Percentiles rank a stretch among this genome's conserved stretches.
Evolutionary conservation across 2,329 filamentous ascomycete species (phyloP).

Genomic region (Xylaria sp.): DNA sequence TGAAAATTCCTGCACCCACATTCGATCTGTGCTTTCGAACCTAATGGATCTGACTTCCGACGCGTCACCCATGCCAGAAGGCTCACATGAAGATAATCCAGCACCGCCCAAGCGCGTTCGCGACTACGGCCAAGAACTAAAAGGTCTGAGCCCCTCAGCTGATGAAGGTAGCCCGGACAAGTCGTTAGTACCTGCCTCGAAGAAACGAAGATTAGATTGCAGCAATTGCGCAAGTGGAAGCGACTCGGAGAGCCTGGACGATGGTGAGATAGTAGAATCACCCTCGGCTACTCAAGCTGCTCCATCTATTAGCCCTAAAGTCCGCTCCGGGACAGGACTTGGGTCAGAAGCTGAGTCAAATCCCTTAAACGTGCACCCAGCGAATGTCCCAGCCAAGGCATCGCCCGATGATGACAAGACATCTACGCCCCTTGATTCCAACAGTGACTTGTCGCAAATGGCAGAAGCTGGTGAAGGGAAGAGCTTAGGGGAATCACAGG

Average conservation of each 20-base stretch:
- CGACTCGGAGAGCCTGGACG: constrained; percentile 38
- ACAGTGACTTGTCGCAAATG: neutral
- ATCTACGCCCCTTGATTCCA: neutral
- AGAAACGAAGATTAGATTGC: constrained; percentile 33
- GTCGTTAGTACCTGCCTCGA: constrained; percentile 23
- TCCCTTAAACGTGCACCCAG: too few species aligned
- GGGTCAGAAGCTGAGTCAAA: neutral
- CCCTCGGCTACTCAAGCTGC: constrained; percentile 12
- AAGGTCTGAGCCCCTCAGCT: constrained; percentile 37
- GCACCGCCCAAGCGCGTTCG: constrained; percentile 37
- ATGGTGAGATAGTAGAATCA: constrained; percentile 44
- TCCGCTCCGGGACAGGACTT: neutral
- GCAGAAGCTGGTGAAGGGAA: neutral
- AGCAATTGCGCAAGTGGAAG: constrained; percentile 1
- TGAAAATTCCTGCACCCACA: neutral
- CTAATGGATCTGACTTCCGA: constrained; percentile 19
- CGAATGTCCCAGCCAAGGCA: neutral
- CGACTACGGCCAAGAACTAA: constrained; percentile 41
- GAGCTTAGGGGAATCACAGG: neutral
- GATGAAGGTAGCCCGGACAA: constrained; percentile 31
- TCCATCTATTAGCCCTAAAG: neutral
- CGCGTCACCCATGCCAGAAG: neutral
- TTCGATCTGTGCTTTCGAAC: constrained; percentile 9
- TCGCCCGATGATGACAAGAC: constrained; percentile 33
- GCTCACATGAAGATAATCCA: constrained; percentile 1